phyloP scores from a whole-genome alignment of 805 yeast species.

The Wickerhamiella dianesei region DNA sequence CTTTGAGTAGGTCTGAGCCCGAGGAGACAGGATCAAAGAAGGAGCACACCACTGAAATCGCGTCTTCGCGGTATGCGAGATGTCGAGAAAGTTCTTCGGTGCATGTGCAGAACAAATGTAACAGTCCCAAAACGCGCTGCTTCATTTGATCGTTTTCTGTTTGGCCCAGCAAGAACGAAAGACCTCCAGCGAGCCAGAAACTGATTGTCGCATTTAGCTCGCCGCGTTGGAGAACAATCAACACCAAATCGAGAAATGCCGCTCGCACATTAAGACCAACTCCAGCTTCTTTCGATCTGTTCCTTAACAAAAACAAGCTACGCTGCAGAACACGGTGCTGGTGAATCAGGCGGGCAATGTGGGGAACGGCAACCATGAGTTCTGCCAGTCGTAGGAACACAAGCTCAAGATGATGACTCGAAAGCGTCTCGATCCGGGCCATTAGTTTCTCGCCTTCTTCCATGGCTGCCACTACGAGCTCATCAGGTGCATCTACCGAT shows the following conservation, averaged over 20 bases:
- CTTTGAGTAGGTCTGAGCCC: slow-evolving; percentile 3
- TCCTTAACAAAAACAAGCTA: slow-evolving; percentile 4
- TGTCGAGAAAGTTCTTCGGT: slow-evolving; percentile 10
- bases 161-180: slow-evolving; percentile 13
- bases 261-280: neutral
- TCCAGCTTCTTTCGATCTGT: neutral
- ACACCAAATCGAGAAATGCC: slow-evolving; percentile 14
- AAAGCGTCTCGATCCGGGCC: neutral
- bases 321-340: slow-evolving; percentile 10
- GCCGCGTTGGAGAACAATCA: slow-evolving; percentile 8
- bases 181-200: slow-evolving; percentile 19
- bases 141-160: slow-evolving; percentile 2
- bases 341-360: slow-evolving; percentile 9
- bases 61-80: slow-evolving; percentile 16
- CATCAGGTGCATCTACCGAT: slow-evolving; percentile 23
- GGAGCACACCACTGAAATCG: slow-evolving; percentile 9
- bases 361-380: slow-evolving; percentile 15
- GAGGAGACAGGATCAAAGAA: slow-evolving; percentile 3
- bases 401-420: slow-evolving; percentile 6
- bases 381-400: slow-evolving; percentile 15
- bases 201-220: slow-evolving; percentile 9
- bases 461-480: slow-evolving; percentile 12
- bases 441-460: slow-evolving; percentile 16
- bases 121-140: slow-evolving; percentile 5
- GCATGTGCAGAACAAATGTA: slow-evolving; percentile 5